A percentile compares a stretch with the other conserved stretches of the same genome.
These are phyloP conservation scores for Aspergillus sp. DNA, from an alignment of 2,329 filamentous ascomycete genomes.

Conservation along the genomic window DNA sequence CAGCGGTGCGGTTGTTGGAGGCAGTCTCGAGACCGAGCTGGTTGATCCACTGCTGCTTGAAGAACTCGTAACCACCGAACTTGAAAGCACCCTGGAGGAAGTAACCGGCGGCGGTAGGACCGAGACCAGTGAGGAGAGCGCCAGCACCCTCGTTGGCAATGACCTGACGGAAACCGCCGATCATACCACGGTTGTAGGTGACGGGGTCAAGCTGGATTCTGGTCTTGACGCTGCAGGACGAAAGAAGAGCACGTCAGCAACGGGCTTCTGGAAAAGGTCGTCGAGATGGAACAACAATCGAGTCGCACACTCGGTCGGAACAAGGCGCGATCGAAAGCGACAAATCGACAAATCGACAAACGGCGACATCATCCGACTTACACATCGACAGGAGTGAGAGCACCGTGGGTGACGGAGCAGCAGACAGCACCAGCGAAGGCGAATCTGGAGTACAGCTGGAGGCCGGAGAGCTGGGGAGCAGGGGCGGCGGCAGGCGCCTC, in stretches of 20 bases:
- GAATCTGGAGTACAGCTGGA: constrained; percentile 89
- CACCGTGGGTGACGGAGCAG: constrained; percentile 97
- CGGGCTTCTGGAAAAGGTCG: background rate
- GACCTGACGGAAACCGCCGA: constrained; percentile 85
- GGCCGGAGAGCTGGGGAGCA: constrained; percentile 55
- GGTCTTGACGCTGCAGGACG: constrained; percentile 77
- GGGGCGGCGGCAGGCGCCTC: constrained; percentile 18
- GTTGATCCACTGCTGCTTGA: constrained; percentile 91
- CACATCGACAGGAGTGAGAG: constrained; percentile 98
- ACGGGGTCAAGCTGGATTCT: constrained; percentile 88
- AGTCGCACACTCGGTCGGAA: constrained; percentile 19
- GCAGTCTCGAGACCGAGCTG: constrained; percentile 74
- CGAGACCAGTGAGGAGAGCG: constrained; percentile 81
- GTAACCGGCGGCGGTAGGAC: constrained; percentile 85
- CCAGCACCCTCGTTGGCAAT: constrained; percentile 80
- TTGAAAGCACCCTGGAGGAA: constrained; percentile 94
- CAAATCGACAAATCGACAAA: background rate
- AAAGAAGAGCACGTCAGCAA: constrained; percentile 23
- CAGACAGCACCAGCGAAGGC: constrained; percentile 96
- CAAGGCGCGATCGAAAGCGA: constrained; percentile 13
- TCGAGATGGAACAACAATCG: background rate
- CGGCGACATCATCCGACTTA: constrained; percentile 61
- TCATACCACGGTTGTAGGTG: constrained; percentile 85
- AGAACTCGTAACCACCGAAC: constrained; percentile 93
- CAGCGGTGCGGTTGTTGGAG: constrained; percentile 74